Conservation (phyloP, 2,329 filamentous ascomycete genomes). For the Immersiporthe knoxdaviesiana region DNA sequence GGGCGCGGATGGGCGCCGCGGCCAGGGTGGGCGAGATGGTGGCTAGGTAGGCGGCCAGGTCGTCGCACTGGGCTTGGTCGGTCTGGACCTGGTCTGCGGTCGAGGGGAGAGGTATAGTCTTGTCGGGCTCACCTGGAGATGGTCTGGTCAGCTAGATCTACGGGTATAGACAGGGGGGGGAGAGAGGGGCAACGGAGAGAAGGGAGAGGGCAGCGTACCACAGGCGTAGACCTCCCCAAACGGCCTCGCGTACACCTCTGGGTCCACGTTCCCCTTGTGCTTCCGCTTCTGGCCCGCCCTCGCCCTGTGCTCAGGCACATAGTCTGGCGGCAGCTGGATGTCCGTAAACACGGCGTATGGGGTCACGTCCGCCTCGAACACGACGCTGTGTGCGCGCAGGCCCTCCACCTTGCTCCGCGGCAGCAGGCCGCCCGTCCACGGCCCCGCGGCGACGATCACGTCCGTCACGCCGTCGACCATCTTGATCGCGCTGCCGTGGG, state of each 20-base stretch:
- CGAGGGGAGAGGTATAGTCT: conserved; percentile 71
- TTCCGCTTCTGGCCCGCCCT: conserved; percentile 53
- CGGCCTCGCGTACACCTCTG: conserved; percentile 92
- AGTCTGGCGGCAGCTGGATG: conserved; percentile 72
- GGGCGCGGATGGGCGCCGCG: conserved; percentile 68
- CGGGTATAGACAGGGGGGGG: conserved; percentile 11
- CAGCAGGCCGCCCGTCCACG: conserved; percentile 63
- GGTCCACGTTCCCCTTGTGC: conserved; percentile 70
- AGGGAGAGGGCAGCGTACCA: conserved; percentile 51
- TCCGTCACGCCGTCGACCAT: conserved; percentile 54
- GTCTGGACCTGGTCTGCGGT: conserved; percentile 75
- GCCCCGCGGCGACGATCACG: conserved; percentile 46
- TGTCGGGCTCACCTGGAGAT: conserved; percentile 72
- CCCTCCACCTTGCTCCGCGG: conserved; percentile 62
- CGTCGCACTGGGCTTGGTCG: conserved; percentile 78
- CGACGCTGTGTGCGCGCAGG: conserved; percentile 66
- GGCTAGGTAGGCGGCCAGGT: conserved; percentile 78
- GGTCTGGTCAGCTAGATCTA: neutral
- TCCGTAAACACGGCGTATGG: conserved; percentile 85
- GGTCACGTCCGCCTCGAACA: conserved; percentile 66
- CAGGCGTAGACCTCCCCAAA: conserved; percentile 92
- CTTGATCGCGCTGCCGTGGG: conserved; percentile 39
- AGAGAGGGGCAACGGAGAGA: neutral
- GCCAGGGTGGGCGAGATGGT: conserved; percentile 68
- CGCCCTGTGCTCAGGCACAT: conserved; percentile 55